Conservation (phyloP, 177 flowering plant species). For the Telopea speciosissima region DNA sequence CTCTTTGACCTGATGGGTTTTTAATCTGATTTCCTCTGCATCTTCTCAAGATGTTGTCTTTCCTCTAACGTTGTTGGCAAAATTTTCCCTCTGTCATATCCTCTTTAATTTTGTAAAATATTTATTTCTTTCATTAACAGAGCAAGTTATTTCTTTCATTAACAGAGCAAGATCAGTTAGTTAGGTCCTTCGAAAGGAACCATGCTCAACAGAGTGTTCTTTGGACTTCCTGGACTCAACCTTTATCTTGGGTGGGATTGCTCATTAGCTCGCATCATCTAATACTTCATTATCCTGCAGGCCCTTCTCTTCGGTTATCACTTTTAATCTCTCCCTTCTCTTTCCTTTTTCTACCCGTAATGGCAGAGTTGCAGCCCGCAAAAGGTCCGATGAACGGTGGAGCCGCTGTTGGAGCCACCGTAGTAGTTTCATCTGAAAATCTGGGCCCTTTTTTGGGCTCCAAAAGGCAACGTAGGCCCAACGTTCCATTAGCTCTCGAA, state of each 20-base stretch:
- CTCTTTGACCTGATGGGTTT: background rate
- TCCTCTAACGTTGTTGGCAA: too few species aligned
- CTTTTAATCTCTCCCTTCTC: background rate
- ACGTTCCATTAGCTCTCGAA: slow-evolving; percentile 42
- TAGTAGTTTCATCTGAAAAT: slow-evolving; percentile 9
- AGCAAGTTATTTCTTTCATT: background rate
- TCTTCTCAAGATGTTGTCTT: too few species aligned
- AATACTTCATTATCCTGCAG: background rate
- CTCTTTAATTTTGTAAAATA: too few species aligned
- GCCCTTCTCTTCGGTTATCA: background rate
- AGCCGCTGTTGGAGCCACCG: background rate
- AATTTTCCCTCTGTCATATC: background rate
- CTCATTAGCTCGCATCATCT: background rate
- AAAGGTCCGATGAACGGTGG: slow-evolving; percentile 9
- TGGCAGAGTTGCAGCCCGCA: too few species aligned
- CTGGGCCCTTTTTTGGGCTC: slow-evolving; percentile 8
- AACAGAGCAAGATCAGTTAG: slow-evolving; percentile 79
- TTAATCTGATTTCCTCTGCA: too few species aligned
- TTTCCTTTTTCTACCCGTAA: too few species aligned
- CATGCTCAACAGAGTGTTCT: slow-evolving; percentile 59
- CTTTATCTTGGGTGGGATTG: too few species aligned
- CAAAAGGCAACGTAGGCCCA: slow-evolving; percentile 61
- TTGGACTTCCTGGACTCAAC: too few species aligned
- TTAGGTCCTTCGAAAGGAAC: slow-evolving; percentile 53
- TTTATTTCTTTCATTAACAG: too few species aligned